Evolutionary conservation across 345 rosid species (phyloP), one percentile per base, ranked within the genome.

Genomic region (Hibiscus tridactylites): DNA sequence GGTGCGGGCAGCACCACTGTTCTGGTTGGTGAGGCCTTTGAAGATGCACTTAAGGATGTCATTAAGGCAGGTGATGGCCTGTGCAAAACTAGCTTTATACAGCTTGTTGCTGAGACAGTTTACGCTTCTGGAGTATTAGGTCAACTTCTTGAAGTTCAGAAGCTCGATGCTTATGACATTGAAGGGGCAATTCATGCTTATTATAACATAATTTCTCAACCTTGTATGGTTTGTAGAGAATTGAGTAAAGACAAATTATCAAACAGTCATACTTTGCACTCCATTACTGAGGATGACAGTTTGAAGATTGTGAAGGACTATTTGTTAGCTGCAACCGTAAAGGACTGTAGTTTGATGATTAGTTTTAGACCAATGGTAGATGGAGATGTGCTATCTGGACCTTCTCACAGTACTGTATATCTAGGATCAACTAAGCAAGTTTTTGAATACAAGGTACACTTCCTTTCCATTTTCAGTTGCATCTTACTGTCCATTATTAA

Each of bases 161-260:
- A 82, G 81, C 91, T 84, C 13, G 99, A 95, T 75, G 61, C 31
- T 66, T 68, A 73, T 39, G 97, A 95, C 68, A 81, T 90, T 70
- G 98, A 95, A 83, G 98, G 96, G 75, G 98, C 86, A 28, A 88
- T 95, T 81, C 99, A 95, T 88, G 88, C 81, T 10, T 95, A 92
- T 61, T 95, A 92, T 72, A 70, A 90, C 74, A 44, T 87, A 59
- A 75, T 86, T 61, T 86, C 88, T 75, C 85, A 85, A 71, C 91
- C 97, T 67, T 95, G 99, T 70, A 44, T 61, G 61, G 75, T 79
- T n/a, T 92, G 96, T 77, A 79, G 72, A 83, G 86, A 88, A 67
- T 39, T 75, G 75, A 83, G 77, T 49, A 78, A 66, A 74, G 75
- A 79, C 28, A 60, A 75, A 13, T 9, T 65, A 58, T 44, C 61